Percentiles rank a stretch among this genome's conserved stretches.
Conservation (phyloP, 148 eudicot species). For the Rheum nobile region DNA sequence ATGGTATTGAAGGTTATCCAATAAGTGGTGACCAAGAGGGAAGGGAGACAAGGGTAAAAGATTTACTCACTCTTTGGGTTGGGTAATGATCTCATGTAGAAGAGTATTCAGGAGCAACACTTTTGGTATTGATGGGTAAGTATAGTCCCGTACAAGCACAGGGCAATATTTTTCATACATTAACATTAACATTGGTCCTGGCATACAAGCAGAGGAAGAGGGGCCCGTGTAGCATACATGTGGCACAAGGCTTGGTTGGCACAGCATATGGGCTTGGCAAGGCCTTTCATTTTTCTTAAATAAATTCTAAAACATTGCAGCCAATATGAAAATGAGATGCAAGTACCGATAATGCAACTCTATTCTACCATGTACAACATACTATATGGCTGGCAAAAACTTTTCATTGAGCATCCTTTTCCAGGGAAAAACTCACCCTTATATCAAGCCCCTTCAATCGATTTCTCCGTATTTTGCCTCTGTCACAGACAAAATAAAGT, state of each 20-base stretch:
- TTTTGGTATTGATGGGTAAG: too few species aligned
- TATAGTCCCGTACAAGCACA: too few species aligned
- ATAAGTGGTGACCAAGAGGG: neutral
- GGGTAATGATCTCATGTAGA: neutral
- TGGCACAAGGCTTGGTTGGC: neutral
- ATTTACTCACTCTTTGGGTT: neutral
- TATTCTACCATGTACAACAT: neutral
- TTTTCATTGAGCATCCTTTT: neutral
- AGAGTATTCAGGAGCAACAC: neutral
- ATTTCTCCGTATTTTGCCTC: constrained; percentile 80
- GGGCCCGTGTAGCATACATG: neutral
- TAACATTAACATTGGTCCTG: too few species aligned
- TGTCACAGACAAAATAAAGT: constrained; percentile 83
- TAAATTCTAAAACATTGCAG: neutral
- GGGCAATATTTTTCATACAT: too few species aligned
- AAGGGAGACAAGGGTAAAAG: neutral
- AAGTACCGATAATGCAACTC: neutral
- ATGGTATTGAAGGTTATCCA: neutral
- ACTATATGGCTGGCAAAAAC: neutral
- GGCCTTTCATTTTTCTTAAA: neutral
- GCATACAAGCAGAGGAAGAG: neutral
- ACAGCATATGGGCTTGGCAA: too few species aligned
- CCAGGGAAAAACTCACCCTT: constrained; percentile 46
- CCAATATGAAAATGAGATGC: neutral
- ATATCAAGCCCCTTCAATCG: constrained; percentile 88